Evolutionary conservation across 2,329 filamentous ascomycete genomes (phyloP).

Genomic region (Grosmannia clavigera): DNA sequence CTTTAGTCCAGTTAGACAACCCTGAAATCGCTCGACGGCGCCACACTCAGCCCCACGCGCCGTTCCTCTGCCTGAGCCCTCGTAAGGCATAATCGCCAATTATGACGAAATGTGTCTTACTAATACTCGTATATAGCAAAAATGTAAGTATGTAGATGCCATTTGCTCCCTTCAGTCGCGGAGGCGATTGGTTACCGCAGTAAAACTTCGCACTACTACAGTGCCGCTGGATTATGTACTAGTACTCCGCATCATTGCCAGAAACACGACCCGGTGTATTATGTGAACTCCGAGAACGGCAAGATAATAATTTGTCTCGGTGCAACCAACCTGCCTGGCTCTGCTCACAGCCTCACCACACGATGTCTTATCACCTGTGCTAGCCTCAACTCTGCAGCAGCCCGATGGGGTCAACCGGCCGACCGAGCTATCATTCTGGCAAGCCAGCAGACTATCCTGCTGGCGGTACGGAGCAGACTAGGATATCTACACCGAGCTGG

Average conservation of each 20-base stretch:
- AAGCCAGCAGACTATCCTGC: background rate
- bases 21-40: background rate
- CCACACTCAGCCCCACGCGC: conserved; percentile 10
- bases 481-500: background rate
- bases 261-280: background rate
- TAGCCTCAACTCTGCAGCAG: background rate
- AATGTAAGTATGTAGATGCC: no score
- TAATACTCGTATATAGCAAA: no score
- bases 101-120: background rate
- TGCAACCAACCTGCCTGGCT: background rate
- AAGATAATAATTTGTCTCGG: no score
- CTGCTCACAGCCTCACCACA: background rate
- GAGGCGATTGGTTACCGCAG: no score
- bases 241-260: background rate
- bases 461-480: background rate
- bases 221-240: no score
- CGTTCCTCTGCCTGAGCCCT: conserved; percentile 5
- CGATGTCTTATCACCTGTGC: background rate
- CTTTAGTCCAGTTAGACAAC: background rate
- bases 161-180: no score
- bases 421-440: conserved; percentile 8
- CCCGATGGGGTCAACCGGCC: background rate
- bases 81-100: conserved; percentile 7
- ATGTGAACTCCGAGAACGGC: background rate
- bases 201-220: no score